Evolutionary conservation across 495 filamentous ascomycete species (phyloP), one percentile per base, ranked within the genome.

Genomic region (Cudoniella acicularis): DNA sequence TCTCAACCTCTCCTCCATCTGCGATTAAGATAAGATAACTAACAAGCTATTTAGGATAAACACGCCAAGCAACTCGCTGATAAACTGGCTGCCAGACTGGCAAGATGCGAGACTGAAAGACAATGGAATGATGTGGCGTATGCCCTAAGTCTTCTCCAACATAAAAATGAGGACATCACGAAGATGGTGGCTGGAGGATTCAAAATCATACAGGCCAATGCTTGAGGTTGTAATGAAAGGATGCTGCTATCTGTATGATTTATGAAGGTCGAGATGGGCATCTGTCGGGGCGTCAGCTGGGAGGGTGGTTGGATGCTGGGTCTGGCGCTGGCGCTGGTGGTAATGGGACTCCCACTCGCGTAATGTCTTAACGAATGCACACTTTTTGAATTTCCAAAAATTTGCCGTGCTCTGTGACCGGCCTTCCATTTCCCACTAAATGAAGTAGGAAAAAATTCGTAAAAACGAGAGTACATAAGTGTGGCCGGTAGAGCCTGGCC

Each of bases 71-170:
- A 98, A 71, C 82, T 99, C 10, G 87, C 95, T 0, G 87, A 92
- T 52, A 99, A 99, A 70, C 78, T 99, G 9, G 93, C 95, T 1
- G 92, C 92, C 18, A 79, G 95, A 54, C 79, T 99, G 17, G 77
- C 85, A 1, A 80, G 93, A 42, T 97, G 92, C 62, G 92, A 97
- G 67, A 93, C 79, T 11, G 92, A 99, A 73, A 80, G 91, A 49
- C 93, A 97, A 66, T 99, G 95, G 95, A 94, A 88, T 65, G 95
- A 99, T 74, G 91, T 96, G 36, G 88, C 93, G 10, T 99, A 90
- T 76, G 90, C 91, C 2, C 70, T 99, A 21, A 89, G 89, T 22
- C 70, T 97, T 56, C 73, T 98, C 47, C 93, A 90, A 64, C 95
- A 98, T 67, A 99, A 97, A 79, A 97, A 97, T 62, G 95, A 99